These are phyloP conservation scores for Stagonosporopsis tanaceti DNA, from an alignment of 2,329 filamentous ascomycete genomes.

Conservation along the genomic window DNA sequence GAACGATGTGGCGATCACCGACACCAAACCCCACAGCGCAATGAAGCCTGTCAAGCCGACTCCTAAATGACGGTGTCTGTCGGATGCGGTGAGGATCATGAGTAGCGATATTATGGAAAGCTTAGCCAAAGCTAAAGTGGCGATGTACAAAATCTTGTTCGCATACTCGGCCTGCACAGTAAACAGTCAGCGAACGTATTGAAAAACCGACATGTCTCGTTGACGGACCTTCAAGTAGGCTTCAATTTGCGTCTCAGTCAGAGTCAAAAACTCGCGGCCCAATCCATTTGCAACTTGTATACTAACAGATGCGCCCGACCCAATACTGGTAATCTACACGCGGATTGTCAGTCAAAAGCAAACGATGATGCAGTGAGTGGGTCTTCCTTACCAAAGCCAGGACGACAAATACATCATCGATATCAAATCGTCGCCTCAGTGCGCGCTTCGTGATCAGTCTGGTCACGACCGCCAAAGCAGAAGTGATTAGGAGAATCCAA, in stretches of 20 bases:
- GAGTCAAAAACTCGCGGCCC: slow-evolving; percentile 33
- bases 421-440: slow-evolving; percentile 39
- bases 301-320: slow-evolving; percentile 43
- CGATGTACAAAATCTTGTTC: slow-evolving; percentile 46
- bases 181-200: neutral
- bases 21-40: slow-evolving; percentile 42
- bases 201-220: neutral
- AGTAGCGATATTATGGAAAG: slow-evolving; percentile 48
- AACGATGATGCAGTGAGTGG: neutral
- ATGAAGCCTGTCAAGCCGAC: slow-evolving; percentile 37
- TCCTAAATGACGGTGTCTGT: slow-evolving; percentile 40
- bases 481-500: slow-evolving; percentile 47
- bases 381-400: slow-evolving; percentile 40
- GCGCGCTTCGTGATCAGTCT: slow-evolving; percentile 46
- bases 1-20: slow-evolving; percentile 40
- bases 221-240: slow-evolving; percentile 43
- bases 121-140: slow-evolving; percentile 46
- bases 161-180: slow-evolving; percentile 42
- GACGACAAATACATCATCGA: slow-evolving; percentile 48
- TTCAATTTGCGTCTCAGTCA: slow-evolving; percentile 31
- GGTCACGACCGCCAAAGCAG: slow-evolving; percentile 43
- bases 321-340: slow-evolving; percentile 40
- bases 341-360: slow-evolving; percentile 18
- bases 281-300: slow-evolving; percentile 44
- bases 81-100: slow-evolving; percentile 44